Evolutionary conservation across 495 filamentous ascomycete genomes (phyloP).

Genomic region (Trichoderma virens): DNA sequence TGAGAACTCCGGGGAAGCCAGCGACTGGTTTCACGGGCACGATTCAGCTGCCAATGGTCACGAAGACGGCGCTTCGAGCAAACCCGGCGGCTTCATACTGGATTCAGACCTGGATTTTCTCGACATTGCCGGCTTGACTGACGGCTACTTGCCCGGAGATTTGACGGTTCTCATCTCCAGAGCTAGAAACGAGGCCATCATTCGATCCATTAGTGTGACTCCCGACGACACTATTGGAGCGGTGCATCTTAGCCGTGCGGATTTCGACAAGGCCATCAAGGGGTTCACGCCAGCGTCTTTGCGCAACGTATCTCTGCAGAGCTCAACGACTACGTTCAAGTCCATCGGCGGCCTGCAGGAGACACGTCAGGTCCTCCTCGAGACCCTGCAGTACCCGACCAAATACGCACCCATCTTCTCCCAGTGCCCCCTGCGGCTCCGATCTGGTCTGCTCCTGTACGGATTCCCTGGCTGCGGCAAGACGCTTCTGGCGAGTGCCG

Average conservation of each 20-base stretch:
- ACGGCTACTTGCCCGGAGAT: conserved; percentile 97
- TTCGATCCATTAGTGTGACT: conserved; percentile 51
- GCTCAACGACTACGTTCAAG: conserved; percentile 77
- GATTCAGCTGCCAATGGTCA: conserved; percentile 35
- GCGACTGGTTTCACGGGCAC: conserved; percentile 14
- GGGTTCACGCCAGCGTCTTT: conserved; percentile 93
- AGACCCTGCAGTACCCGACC: conserved; percentile 94
- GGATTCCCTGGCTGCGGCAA: conserved; percentile 96
- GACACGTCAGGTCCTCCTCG: conserved; percentile 78
- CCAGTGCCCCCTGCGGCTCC: conserved; percentile 83
- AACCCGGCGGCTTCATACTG: conserved; percentile 54
- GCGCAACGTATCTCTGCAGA: conserved; percentile 86
- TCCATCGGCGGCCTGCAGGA: conserved; percentile 83
- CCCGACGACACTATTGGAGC: conserved; percentile 19
- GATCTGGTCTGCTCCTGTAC: conserved; percentile 86
- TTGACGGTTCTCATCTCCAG: conserved; percentile 76
- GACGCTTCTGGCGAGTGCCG: conserved; percentile 84
- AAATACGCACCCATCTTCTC: conserved; percentile 98
- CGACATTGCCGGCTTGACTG: conserved; percentile 83
- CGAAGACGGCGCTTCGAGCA: conserved; percentile 53
- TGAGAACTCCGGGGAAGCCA: conserved; percentile 38
- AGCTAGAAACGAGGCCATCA: conserved; percentile 84
- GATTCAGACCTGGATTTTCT: conserved; percentile 79
- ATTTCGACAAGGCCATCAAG: conserved; percentile 76
- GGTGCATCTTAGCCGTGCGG: conserved; percentile 55